These are phyloP conservation scores for Groenewaldozyma salmanticensis DNA, from an alignment of 805 yeast genomes.

Conservation along the genomic window DNA sequence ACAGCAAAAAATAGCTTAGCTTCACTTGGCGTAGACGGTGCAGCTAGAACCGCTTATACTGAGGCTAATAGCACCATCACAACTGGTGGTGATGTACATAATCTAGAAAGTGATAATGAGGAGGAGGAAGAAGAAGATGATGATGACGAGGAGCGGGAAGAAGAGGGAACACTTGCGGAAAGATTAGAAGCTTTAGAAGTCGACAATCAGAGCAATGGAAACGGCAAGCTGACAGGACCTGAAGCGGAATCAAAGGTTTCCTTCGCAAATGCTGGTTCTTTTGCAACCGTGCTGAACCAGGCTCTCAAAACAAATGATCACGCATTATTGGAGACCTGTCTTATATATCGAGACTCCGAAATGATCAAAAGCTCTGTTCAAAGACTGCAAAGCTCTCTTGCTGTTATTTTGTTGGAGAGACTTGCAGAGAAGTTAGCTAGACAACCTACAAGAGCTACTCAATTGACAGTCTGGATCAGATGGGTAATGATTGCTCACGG, in stretches of 20 bases:
- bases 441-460: constrained; percentile 44
- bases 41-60: constrained; percentile 31
- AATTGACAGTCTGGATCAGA: constrained; percentile 60
- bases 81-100: constrained; percentile 27
- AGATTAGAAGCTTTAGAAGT: constrained; percentile 29
- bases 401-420: constrained; percentile 36
- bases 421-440: constrained; percentile 42
- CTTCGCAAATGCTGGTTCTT: constrained; percentile 57
- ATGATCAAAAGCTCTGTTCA: constrained; percentile 47
- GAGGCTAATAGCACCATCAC: constrained; percentile 27
- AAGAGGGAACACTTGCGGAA: constrained; percentile 38
- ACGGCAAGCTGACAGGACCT: constrained; percentile 9
- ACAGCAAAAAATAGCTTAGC: not conserved
- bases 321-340: constrained; percentile 73
- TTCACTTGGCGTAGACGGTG: constrained; percentile 26
- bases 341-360: constrained; percentile 42
- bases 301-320: constrained; percentile 83
- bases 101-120: constrained; percentile 22
- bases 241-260: constrained; percentile 32
- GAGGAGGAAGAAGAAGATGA: constrained; percentile 28
- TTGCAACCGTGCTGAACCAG: constrained; percentile 78
- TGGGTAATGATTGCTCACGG: constrained; percentile 70
- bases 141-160: constrained; percentile 27
- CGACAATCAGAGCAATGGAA: constrained; percentile 19
- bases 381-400: constrained; percentile 38